Conservation (phyloP, 495 filamentous ascomycete species). For the Neurospora africana region DNA sequence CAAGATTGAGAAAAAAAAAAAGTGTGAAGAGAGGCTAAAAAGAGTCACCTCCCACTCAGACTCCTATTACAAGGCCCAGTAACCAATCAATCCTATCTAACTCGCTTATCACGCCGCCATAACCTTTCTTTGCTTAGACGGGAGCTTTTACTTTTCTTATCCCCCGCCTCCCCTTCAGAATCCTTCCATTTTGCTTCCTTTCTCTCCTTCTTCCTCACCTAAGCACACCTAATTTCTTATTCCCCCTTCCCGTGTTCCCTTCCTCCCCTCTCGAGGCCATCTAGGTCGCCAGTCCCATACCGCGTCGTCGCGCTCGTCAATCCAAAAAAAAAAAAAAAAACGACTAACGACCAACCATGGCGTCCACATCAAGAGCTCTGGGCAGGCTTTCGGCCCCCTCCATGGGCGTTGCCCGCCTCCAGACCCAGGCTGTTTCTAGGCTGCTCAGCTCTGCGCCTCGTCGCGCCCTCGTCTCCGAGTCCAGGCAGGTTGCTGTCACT, state of each 20-base stretch:
- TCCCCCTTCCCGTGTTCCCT: background rate
- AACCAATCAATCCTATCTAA: background rate
- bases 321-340: conserved; percentile 6
- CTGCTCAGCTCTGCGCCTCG: conserved; percentile 16
- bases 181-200: conserved; percentile 2
- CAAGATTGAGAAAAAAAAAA: background rate
- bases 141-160: conserved; percentile 1
- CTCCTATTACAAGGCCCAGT: background rate
- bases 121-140: conserved; percentile 2
- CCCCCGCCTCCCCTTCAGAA: background rate
- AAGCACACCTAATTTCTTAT: background rate
- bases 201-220: background rate
- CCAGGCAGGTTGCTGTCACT: conserved; percentile 13
- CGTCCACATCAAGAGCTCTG: conserved; percentile 24
- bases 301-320: conserved; percentile 13
- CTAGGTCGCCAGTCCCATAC: background rate
- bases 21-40: background rate
- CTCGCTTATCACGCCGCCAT: background rate
- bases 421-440: conserved; percentile 15
- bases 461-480: conserved; percentile 12
- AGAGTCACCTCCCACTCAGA: background rate
- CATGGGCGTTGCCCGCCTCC: conserved; percentile 14
- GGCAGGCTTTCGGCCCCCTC: conserved; percentile 19
- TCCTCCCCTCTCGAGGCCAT: background rate
- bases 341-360: conserved; percentile 12